Evolutionary conservation across 108 stramenopile species (phyloP).

Genomic region (Cyclotella atomus): DNA sequence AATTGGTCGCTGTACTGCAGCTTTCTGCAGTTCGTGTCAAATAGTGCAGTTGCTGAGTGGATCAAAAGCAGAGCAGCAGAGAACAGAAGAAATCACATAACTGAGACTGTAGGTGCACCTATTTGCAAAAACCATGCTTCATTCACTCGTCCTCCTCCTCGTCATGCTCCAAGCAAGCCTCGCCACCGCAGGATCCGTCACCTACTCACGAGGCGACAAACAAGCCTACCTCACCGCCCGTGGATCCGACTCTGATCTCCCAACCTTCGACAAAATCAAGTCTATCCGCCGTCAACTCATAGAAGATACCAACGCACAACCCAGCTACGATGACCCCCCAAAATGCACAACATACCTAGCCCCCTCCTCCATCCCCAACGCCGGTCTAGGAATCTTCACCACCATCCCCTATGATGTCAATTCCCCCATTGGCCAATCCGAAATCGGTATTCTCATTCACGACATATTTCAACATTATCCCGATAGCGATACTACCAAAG

Average conservation of each 20-base stretch:
- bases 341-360: slow-evolving; percentile 67
- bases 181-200: neutral
- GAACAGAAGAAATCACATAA: too few species aligned
- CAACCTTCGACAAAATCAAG: too few species aligned
- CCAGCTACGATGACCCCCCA: slow-evolving; percentile 21
- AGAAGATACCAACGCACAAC: too few species aligned
- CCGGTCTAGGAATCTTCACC: slow-evolving; percentile 74
- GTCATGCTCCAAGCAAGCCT: neutral
- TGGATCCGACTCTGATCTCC: neutral
- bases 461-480: slow-evolving; percentile 20
- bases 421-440: slow-evolving; percentile 16
- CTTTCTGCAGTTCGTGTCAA: too few species aligned
- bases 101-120: too few species aligned
- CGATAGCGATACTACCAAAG: neutral
- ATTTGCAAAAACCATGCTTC: too few species aligned
- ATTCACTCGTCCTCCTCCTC: neutral
- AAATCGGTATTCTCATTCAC: slow-evolving; percentile 32
- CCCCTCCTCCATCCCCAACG: slow-evolving; percentile 67
- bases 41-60: too few species aligned
- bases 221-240: neutral
- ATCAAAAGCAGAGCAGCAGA: too few species aligned
- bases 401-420: slow-evolving; percentile 20
- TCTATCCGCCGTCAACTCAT: too few species aligned
- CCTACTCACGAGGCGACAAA: neutral
- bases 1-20: too few species aligned